Base-by-base conservation (phyloP, 345 rosid genomes). In the Sapria himalayana region DNA sequence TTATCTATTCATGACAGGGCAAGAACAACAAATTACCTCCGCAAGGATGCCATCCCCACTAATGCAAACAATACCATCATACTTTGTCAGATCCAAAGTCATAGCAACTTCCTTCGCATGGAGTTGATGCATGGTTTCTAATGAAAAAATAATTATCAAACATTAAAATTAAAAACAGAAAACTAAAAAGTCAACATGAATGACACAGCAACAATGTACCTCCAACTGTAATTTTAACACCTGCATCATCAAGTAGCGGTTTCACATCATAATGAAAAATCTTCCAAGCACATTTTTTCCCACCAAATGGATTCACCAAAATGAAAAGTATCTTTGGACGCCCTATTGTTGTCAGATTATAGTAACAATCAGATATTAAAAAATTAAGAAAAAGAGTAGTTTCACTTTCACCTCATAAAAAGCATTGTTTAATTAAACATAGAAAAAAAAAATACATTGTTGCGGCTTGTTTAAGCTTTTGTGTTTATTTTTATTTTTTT, bases 21-120 rank as follows among this genome's bases (percentile, higher is more conserved):
- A 48, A n/a, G n/a, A n/a, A n/a, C n/a, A n/a, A n/a, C 39, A 55
- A 59, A 67, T 45, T 25, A 89, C 98, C 94, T 89, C 98, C 49
- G 72, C 98, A 51, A 89, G 93, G 22, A 79, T 43, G 19, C 94
- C 98, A 31, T 89, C 98, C 5, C 98, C 98, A 11, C 98, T 89
- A 36, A 82, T 85, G 53, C 94, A 82, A 53, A 82, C 94, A 56
- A 89, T 65, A 21, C 94, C 98, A 49, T 89, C 93, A 19, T 66
- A 82, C 42, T 49, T 58, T 0, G 73, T 48, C 17, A 78, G 56
- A 63, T 82, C 91, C 60, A 79, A 33, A 8, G 61, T 47, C 22
- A 25, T 65, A 39, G 60, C 74, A 15, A 79, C 64, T 37, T 74
- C 85, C 71, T 82, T 82, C 1, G 98, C 94, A 46, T 89, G 93